Base-by-base conservation (phyloP, 768 basidiomycete genomes). In the Russula vinacea region DNA sequence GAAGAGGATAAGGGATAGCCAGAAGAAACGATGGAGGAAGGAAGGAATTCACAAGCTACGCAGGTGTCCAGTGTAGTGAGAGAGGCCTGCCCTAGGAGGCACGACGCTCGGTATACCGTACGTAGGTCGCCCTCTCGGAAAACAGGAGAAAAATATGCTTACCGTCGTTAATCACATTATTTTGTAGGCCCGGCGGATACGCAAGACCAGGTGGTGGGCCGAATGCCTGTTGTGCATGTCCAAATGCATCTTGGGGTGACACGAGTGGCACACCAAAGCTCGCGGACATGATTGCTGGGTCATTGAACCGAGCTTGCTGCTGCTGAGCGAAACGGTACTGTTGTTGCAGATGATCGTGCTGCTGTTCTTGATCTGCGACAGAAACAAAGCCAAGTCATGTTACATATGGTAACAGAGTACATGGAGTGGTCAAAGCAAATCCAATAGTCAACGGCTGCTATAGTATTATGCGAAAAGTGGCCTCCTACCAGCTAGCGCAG, bases 161-260 rank as follows among this genome's bases (percentile, higher is more conserved):
- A 66, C 68, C 54, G 64, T 67, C 68, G 57, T 59, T 69, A 58
- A 40, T 65, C 71, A 56, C 68, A 68, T 61, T 69, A 50, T 56
- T 70, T 60, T 68, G 66, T 71, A 75, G 69, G 73, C 77, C 11
- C 73, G 77, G 72, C 67, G 73, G 56, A 52, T 57, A 83, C 24
- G 80, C 72, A 49, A 92, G 75, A 33, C 89, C 89, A 3, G 90
- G 89, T 17, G 88, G 90, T 35, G 88, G 85, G 13, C 85, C 85
- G 53, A 58, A 67, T 13, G 32, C 26, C 42, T 67, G 65, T 10
- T 60, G 59, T 52, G 56, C 11, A 29, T 51, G 56, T 56, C 26
- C 64, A 56, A 61, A 57, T 16, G 52, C 33, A 11, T 66, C 62
- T 26, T 58, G 62, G n/a, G 42, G 42, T 37, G 55, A 29, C n/a